A percentile compares a stretch with the other conserved stretches of the same genome.
These are phyloP conservation scores for Cicer cuneatum DNA, from an alignment of 306 rosid genomes.

Conservation along the genomic window DNA sequence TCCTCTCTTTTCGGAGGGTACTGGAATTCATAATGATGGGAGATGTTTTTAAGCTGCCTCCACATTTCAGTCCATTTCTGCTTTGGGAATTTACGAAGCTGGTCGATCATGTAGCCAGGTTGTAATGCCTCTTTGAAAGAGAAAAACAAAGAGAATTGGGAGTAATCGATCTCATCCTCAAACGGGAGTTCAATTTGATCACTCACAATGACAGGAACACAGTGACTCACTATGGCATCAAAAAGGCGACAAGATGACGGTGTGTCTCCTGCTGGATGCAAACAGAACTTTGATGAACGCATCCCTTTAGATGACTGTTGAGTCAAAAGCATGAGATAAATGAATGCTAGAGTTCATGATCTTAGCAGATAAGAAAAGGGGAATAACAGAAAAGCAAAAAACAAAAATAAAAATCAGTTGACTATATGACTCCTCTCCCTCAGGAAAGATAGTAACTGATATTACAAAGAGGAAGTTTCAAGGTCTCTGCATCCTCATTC, in stretches of 20 bases:
- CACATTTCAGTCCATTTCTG: constrained; percentile 92
- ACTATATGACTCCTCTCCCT: constrained; percentile 13
- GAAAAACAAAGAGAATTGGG: constrained; percentile 78
- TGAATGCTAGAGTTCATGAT: constrained; percentile 39
- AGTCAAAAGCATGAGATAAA: constrained; percentile 44
- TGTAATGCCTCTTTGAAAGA: constrained; percentile 87
- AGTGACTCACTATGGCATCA: constrained; percentile 96
- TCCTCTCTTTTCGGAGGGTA: constrained; percentile 84
- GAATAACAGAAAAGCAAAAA: background rate
- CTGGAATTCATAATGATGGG: constrained; percentile 87
- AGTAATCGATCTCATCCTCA: constrained; percentile 92
- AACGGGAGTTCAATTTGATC: constrained; percentile 97
- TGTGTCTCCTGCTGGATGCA: constrained; percentile 97
- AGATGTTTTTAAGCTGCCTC: constrained; percentile 69
- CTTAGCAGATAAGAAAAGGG: constrained; percentile 27
- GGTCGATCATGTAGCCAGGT: constrained; percentile 77
- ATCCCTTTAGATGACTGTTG: constrained; percentile 85
- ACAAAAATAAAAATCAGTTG: background rate
- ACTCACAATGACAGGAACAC: constrained; percentile 94
- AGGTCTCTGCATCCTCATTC: constrained; percentile 32
- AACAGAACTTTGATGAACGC: constrained; percentile 92
- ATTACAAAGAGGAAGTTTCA: constrained; percentile 31
- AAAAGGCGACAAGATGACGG: constrained; percentile 98
- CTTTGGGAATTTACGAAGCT: constrained; percentile 75
- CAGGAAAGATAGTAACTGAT: constrained; percentile 19